Base-by-base conservation (phyloP, 495 filamentous ascomycete genomes). In the Poronia punctata region DNA sequence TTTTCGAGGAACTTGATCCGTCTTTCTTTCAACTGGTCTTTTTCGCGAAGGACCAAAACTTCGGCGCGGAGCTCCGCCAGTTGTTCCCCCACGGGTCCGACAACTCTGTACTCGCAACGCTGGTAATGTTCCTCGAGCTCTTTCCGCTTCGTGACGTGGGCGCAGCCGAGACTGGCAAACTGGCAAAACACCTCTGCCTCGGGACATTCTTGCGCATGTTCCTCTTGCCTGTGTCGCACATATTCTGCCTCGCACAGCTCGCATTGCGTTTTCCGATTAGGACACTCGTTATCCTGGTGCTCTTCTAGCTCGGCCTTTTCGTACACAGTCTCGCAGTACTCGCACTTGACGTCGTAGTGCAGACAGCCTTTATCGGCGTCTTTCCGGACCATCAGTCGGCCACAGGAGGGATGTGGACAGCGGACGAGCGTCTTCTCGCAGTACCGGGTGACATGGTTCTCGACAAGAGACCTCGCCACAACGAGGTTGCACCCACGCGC, bases 381-480 rank as follows among this genome's bases (percentile, higher is more conserved):
- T 30, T 45, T 63, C 36, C 70, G 59, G 4, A 53, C 52, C 12
- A 74, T 50, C 2, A 53, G 52, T 35, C 64, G 53, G 22, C 49
- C 34, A 52, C 75, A 79, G 5, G 40, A 39, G 8, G 62, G 38
- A 23, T 67, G 62, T 11, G 81, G 74, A 49, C 88, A 95, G 38
- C 70, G 68, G 19, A 90, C 67, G 11, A 71, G 61, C 10, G 73
- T 71, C 52, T 80, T 83, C 6, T 69, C 71, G 57, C 88, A 95
- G 54, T 88, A 83, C 43, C 78, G 80, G 36, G 82, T 70, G 31
- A 87, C 72, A 57, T 95, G 88, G 32, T 77, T 74, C 50, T 82
- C 72, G 28, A 92, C 68, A 48, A 85, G 73, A 30, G 79, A 77
- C 15, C 88, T 68, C 18, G 79, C 64, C 33, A 83, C 64, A 20